Evolutionary conservation across 495 filamentous ascomycete genomes (phyloP).

Genomic region (Penicillium silybi): DNA sequence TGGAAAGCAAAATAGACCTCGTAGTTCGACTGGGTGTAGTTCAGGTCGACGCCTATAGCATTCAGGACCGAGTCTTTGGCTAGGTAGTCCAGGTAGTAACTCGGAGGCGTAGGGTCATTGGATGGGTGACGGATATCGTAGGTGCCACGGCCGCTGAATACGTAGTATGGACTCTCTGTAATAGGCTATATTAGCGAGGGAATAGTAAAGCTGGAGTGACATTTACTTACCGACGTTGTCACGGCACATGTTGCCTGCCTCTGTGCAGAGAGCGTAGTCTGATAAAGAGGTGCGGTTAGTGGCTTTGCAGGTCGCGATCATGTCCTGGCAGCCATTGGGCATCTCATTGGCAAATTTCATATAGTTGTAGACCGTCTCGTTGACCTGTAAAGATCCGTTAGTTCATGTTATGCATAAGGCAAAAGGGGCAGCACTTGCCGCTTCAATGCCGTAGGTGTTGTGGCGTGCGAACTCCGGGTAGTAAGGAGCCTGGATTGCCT

Average conservation of each 20-base stretch:
- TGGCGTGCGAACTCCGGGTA: slow-evolving; percentile 66
- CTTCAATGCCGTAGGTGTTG: slow-evolving; percentile 70
- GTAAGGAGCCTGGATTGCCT: slow-evolving; percentile 58
- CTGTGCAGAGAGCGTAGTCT: slow-evolving; percentile 36
- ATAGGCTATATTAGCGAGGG: slow-evolving; percentile 21
- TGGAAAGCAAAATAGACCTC: slow-evolving; percentile 54
- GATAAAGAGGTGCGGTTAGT: slow-evolving; percentile 41
- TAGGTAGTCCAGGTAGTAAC: slow-evolving; percentile 57
- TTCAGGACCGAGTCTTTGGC: slow-evolving; percentile 54
- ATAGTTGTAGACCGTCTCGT: slow-evolving; percentile 49
- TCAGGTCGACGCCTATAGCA: slow-evolving; percentile 61
- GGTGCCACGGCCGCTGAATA: slow-evolving; percentile 39
- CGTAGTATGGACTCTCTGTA: slow-evolving; percentile 33
- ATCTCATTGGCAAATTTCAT: slow-evolving; percentile 47
- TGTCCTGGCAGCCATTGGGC: slow-evolving; percentile 59
- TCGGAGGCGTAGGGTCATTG: slow-evolving; percentile 60
- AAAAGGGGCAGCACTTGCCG: slow-evolving; percentile 39
- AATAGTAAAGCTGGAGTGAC: slow-evolving; percentile 25
- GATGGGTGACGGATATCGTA: slow-evolving; percentile 58
- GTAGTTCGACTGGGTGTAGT: slow-evolving; percentile 54
- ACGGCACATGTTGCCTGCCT: slow-evolving; percentile 39
- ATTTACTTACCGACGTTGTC: slow-evolving; percentile 38
- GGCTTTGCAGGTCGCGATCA: slow-evolving; percentile 44
- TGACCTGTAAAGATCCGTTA: slow-evolving; percentile 34
- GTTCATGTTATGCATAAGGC: slow-evolving; percentile 24